Evolutionary conservation across 768 basidiomycete genomes (phyloP), one percentile per base, ranked within the genome.

Genomic region (Termitomyces eurrhizus): DNA sequence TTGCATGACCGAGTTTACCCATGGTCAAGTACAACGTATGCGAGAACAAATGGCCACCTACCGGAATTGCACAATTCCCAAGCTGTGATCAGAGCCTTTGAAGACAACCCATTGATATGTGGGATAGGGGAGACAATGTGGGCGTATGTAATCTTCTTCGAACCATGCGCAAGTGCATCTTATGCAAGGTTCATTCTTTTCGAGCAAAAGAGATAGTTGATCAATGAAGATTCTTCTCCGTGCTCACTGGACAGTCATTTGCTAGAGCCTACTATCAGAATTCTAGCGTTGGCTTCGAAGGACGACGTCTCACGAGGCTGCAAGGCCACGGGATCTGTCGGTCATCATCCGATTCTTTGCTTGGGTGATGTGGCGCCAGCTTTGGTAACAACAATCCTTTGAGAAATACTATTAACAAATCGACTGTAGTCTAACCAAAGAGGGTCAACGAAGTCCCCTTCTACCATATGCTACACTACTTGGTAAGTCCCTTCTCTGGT

Each of bases 1-100:
- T 52, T 56, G 82, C 76, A 82, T 80, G 80, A 74, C 58, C 61
- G 61, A 77, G 59, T 83, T 83, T 70, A 82, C 81, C 36, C 37
- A 71, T 50, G 80, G 81, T 39, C 81, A 83, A 63, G 64, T 60
- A 62, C 70, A 72, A 37, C 80, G 80, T 61, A 60, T 78, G 54
- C 65, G 70, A 62, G 66, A 65, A 36, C 80, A 81, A 68, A 55
- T 44, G 41, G 41, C 41, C 32, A 55, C 41, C 41, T 55, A 55
- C 13, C 41, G 53, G 53, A 54, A 54, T 12, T 26, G 16, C 24
- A 54, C 26, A 39, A 12, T 32, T 42, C 29, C 39, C 1, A 54
- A 42, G 37, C 18, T 53, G 39, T 12, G 4, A 29, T 4, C 26
- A 29, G 29, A 33, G 7, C 9, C 12, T 29, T 12, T 7, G 29